Conservation (phyloP, 495 filamentous ascomycete genomes). For the Hypoxylon subgilvum region DNA sequence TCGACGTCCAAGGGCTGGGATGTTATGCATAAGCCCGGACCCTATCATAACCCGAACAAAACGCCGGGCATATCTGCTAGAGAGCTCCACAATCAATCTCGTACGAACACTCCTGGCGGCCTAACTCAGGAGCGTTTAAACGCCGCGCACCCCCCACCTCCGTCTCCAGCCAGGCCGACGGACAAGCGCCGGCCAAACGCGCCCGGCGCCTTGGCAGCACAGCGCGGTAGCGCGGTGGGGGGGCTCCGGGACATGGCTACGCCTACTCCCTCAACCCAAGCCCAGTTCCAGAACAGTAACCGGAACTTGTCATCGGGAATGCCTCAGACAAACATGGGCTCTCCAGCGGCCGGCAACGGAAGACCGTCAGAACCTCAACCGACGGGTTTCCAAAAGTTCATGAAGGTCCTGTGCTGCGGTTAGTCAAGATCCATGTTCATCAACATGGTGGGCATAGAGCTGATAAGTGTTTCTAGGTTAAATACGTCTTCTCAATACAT, state of each 20-base stretch:
- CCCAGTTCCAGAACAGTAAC: slow-evolving; percentile 88
- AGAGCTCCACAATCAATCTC: slow-evolving; percentile 72
- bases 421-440: slow-evolving; percentile 47
- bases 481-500: slow-evolving; percentile 29
- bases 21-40: slow-evolving; percentile 83
- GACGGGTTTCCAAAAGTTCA: slow-evolving; percentile 71
- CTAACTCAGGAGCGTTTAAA: slow-evolving; percentile 94
- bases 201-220: slow-evolving; percentile 69
- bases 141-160: slow-evolving; percentile 89
- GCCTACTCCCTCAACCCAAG: slow-evolving; percentile 81
- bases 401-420: slow-evolving; percentile 84
- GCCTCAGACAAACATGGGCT: slow-evolving; percentile 59
- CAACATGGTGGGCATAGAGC: not conserved
- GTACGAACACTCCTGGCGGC: slow-evolving; percentile 64
- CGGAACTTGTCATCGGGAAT: slow-evolving; percentile 78
- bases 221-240: slow-evolving; percentile 71
- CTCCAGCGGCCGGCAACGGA: slow-evolving; percentile 51
- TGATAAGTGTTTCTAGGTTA: slow-evolving; percentile 28
- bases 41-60: slow-evolving; percentile 75
- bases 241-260: slow-evolving; percentile 74
- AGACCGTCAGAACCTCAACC: slow-evolving; percentile 54
- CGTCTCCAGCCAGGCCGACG: slow-evolving; percentile 81
- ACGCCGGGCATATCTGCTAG: slow-evolving; percentile 76
- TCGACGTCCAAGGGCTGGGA: slow-evolving; percentile 82
- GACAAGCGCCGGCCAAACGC: slow-evolving; percentile 85